Percentiles rank a stretch among this genome's conserved stretches.
Evolutionary conservation across 768 basidiomycete species (phyloP).

Genomic region (Tylopilus cervinicoccineus): DNA sequence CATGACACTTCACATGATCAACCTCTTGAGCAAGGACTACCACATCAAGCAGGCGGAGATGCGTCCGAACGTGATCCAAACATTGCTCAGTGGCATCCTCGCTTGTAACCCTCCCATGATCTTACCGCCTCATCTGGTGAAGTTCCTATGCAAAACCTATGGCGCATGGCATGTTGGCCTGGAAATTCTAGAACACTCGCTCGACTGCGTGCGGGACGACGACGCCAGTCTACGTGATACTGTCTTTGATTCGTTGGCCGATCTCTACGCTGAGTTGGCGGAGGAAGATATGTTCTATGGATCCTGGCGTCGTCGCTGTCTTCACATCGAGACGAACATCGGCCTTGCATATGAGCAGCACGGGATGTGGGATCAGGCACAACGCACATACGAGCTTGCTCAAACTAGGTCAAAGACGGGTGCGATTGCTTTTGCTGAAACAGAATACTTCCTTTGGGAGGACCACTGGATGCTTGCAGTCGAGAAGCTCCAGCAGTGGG

Average conservation of each 20-base stretch:
- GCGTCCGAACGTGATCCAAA: constrained; percentile 90
- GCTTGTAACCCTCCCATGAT: constrained; percentile 85
- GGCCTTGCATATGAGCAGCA: constrained; percentile 91
- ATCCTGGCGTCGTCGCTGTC: constrained; percentile 84
- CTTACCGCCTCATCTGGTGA: constrained; percentile 91
- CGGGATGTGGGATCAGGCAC: constrained; percentile 95
- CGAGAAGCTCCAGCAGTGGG: constrained; percentile 98
- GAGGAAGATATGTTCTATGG: constrained; percentile 99
- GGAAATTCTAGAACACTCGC: constrained; percentile 79
- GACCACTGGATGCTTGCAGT: constrained; percentile 98
- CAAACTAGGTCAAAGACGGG: constrained; percentile 82
- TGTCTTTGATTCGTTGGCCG: constrained; percentile 86
- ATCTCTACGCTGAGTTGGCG: constrained; percentile 90
- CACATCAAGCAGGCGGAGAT: constrained; percentile 85
- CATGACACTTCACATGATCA: constrained; percentile 84
- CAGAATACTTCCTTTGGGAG: constrained; percentile 97
- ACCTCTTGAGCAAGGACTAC: constrained; percentile 88
- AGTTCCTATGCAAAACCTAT: constrained; percentile 94
- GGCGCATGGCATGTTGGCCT: constrained; percentile 92
- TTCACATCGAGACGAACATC: constrained; percentile 87
- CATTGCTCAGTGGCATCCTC: constrained; percentile 78
- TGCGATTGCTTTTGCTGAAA: constrained; percentile 84
- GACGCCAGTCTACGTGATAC: constrained; percentile 77
- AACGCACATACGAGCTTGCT: constrained; percentile 82
- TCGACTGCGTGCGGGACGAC: constrained; percentile 77